These are phyloP conservation scores for Typha latifolia DNA, from an alignment of 176 grass and related monocot genomes.

Conservation along the genomic window DNA sequence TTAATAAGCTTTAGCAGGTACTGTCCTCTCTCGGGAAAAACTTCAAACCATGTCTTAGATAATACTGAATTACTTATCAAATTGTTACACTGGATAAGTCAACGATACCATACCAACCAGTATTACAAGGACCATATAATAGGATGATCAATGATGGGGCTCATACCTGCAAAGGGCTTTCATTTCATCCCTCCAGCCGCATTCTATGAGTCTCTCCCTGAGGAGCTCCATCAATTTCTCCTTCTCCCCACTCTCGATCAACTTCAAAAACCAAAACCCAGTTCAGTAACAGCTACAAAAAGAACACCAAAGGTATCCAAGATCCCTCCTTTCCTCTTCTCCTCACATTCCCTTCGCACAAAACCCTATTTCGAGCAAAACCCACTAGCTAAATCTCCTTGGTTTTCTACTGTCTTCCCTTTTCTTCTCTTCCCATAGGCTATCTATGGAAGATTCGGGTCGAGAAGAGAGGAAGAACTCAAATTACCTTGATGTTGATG, in stretches of 20 bases:
- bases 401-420: not conserved
- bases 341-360: not conserved
- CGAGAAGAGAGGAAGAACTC: not conserved
- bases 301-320: not conserved
- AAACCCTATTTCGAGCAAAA: not conserved
- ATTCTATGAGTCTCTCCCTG: conserved; percentile 85
- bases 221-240: conserved; percentile 97
- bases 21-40: too few relatives aligned
- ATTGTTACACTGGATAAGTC: too few relatives aligned
- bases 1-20: too few relatives aligned
- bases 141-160: conserved; percentile 14
- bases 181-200: conserved; percentile 97
- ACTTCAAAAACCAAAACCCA: conserved; percentile 59
- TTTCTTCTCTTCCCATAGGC: not conserved
- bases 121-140: not conserved
- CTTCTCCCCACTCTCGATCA: conserved; percentile 97
- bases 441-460: not conserved
- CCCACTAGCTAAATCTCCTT: not conserved
- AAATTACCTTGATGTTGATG: conserved; percentile 83
- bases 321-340: not conserved
- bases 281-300: not conserved
- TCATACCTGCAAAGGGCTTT: conserved; percentile 92
- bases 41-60: too few relatives aligned
- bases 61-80: too few relatives aligned
- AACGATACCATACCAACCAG: not conserved